Conservation (phyloP, 108 stramenopile species). For the Stephanodiscus minutulus region DNA sequence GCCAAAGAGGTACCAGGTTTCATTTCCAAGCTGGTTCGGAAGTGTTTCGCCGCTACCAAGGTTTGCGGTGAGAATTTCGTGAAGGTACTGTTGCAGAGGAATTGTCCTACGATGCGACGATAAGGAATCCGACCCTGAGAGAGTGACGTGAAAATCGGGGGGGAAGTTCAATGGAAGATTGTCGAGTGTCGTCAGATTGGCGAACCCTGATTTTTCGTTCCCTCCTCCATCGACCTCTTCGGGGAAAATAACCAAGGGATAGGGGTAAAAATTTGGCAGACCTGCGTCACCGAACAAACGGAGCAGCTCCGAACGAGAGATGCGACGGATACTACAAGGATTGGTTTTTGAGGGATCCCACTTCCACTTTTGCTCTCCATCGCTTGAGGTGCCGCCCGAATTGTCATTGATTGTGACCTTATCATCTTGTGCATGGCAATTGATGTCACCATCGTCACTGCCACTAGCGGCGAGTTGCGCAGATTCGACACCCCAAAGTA, state of each 20-base stretch:
- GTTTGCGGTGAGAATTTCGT: slow-evolving; percentile 45
- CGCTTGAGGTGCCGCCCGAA: background rate
- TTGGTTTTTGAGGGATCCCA: slow-evolving; percentile 71
- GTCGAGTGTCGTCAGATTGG: slow-evolving; percentile 50
- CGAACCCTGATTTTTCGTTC: slow-evolving; percentile 52
- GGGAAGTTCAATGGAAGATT: slow-evolving; percentile 56
- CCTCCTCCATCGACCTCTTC: no score
- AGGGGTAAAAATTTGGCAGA: slow-evolving; percentile 57
- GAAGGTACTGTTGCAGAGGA: slow-evolving; percentile 64
- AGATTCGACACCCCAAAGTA: background rate
- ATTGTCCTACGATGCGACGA: slow-evolving; percentile 72
- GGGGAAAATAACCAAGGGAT: slow-evolving; percentile 60
- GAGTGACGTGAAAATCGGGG: slow-evolving; percentile 69
- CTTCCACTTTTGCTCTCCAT: slow-evolving; percentile 36
- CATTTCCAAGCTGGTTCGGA: slow-evolving; percentile 69
- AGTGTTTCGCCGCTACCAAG: slow-evolving; percentile 41
- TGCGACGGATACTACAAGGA: slow-evolving; percentile 66
- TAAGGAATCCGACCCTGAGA: slow-evolving; percentile 78
- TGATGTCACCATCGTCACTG: background rate
- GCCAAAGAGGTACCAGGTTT: slow-evolving; percentile 89
- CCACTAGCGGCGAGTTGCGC: background rate
- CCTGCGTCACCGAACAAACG: slow-evolving; percentile 46
- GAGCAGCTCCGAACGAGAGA: slow-evolving; percentile 45
- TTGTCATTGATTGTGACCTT: background rate
- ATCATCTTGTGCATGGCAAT: background rate